phyloP scores from a whole-genome alignment of 78 protist species.

The Goniomonas avonlea region DNA sequence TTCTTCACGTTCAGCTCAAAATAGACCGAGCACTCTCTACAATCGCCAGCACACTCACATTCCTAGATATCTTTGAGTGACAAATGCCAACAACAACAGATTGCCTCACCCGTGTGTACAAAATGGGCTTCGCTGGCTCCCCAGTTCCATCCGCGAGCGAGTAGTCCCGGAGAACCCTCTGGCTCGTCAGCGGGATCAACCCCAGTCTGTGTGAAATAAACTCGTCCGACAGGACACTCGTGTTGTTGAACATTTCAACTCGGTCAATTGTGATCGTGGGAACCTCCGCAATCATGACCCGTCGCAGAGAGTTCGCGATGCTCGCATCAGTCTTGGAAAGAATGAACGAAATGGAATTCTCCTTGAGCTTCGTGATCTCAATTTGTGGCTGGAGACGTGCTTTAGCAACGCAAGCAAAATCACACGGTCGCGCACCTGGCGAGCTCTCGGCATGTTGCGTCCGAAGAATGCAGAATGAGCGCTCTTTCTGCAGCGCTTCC shows the following conservation, averaged over 20 bases:
- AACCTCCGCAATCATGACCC: constrained; percentile 78
- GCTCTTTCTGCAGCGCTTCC: no score
- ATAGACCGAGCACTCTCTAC: constrained; percentile 56
- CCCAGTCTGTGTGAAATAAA: constrained; percentile 86
- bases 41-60: constrained; percentile 41
- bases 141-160: neutral
- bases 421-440: no score
- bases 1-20: constrained; percentile 37
- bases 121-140: neutral
- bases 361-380: no score
- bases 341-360: no score
- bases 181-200: constrained; percentile 62
- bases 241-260: constrained; percentile 63
- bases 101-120: no score
- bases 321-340: neutral
- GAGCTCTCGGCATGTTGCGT: no score
- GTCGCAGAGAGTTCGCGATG: constrained; percentile 53
- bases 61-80: no score
- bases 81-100: no score
- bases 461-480: no score
- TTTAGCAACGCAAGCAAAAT: no score
- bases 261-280: constrained; percentile 79
- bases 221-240: constrained; percentile 75
- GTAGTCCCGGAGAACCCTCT: neutral
- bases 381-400: no score